phyloP scores from a whole-genome alignment of 495 filamentous ascomycete species.

The Lepidopterella palustris region DNA sequence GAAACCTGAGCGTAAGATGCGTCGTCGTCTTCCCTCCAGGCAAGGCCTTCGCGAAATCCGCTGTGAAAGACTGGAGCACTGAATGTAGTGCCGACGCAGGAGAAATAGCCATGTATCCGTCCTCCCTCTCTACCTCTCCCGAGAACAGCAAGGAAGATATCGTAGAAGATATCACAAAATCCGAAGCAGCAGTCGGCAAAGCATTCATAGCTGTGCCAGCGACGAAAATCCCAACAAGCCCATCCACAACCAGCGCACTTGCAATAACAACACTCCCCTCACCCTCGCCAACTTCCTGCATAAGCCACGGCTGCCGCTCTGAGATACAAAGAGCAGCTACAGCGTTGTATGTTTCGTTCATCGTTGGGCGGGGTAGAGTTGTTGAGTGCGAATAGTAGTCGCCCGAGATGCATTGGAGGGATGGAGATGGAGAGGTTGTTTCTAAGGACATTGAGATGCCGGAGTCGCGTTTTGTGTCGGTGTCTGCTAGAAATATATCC shows the following conservation, averaged over 20 bases:
- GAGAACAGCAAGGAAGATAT: too few species aligned
- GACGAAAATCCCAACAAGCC: background rate
- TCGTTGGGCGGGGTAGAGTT: background rate
- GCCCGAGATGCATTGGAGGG: too few species aligned
- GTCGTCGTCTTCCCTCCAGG: background rate
- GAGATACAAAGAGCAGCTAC: background rate
- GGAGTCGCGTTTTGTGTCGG: background rate
- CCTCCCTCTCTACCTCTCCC: too few species aligned
- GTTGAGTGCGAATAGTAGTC: too few species aligned
- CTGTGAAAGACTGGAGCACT: background rate
- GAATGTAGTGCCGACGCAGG: background rate
- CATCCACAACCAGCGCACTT: background rate
- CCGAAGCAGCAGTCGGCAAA: too few species aligned
- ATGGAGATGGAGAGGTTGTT: too few species aligned
- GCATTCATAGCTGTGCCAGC: background rate
- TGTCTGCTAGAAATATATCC: too few species aligned
- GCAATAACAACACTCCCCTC: background rate
- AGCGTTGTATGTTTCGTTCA: constrained; percentile 7
- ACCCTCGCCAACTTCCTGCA: background rate
- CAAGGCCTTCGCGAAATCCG: background rate
- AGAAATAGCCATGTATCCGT: background rate
- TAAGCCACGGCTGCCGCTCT: background rate
- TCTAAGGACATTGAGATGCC: background rate
- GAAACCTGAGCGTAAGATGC: background rate
- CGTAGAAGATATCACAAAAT: too few species aligned